phyloP scores from a whole-genome alignment of 2,329 filamentous ascomycete species.

The Tolypocladium endophyticum region DNA sequence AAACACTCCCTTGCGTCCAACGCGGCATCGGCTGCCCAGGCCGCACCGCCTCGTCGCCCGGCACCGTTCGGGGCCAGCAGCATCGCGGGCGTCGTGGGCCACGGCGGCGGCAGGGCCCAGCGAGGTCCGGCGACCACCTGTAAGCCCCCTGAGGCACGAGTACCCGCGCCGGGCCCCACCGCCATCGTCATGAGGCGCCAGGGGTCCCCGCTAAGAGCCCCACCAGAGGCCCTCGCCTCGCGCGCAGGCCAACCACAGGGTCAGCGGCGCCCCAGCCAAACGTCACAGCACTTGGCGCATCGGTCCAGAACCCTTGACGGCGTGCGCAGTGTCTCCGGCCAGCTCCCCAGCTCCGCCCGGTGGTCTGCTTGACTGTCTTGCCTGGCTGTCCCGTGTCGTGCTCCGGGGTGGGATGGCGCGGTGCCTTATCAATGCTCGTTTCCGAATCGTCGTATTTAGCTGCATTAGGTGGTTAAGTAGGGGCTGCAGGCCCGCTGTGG shows the following conservation, averaged over 20 bases:
- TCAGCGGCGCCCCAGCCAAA: slow-evolving; percentile 7
- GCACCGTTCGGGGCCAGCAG: background rate
- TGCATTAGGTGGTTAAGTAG: background rate
- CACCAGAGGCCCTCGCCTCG: background rate
- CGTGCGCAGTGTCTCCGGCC: background rate
- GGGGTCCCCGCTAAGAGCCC: slow-evolving; percentile 6
- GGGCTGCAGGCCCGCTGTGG: background rate
- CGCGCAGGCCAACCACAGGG: slow-evolving; percentile 3
- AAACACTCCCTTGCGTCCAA: too few species aligned
- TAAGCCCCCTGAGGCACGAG: background rate
- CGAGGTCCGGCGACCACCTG: background rate
- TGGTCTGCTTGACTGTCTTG: background rate
- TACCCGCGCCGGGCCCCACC: slow-evolving; percentile 3
- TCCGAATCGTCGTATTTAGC: background rate
- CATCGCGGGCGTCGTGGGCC: background rate
- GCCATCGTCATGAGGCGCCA: slow-evolving; percentile 8
- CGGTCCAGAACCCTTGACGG: slow-evolving; percentile 6
- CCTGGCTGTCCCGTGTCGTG: background rate
- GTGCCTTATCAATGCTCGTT: background rate
- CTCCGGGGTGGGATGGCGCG: background rate
- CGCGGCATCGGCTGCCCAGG: too few species aligned
- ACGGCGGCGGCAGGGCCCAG: background rate
- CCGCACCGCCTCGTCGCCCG: too few species aligned
- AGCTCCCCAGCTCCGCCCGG: background rate
- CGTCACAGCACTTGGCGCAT: slow-evolving; percentile 10